phyloP scores from a whole-genome alignment of 768 basidiomycete genomes.

The Trichaptum fuscoviolaceum region DNA sequence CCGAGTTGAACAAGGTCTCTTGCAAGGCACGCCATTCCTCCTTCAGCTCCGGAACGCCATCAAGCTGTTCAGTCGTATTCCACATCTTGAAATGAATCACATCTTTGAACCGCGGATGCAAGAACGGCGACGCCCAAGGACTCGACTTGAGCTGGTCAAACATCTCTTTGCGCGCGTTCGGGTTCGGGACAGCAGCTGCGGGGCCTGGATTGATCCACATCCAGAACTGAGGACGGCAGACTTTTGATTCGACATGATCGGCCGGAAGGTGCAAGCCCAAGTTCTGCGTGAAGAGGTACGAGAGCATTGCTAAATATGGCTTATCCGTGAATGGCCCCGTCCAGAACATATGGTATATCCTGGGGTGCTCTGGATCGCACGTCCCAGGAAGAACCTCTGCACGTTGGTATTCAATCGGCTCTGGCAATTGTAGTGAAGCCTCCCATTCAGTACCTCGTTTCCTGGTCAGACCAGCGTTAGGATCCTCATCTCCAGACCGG shows the following conservation, averaged over 20 bases:
- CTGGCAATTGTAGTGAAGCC: slow-evolving; percentile 41
- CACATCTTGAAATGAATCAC: slow-evolving; percentile 94
- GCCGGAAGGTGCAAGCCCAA: slow-evolving; percentile 67
- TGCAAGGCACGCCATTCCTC: slow-evolving; percentile 82
- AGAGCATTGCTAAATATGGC: slow-evolving; percentile 91
- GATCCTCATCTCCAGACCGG: slow-evolving; percentile 33
- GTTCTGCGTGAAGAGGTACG: slow-evolving; percentile 96
- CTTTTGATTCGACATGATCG: slow-evolving; percentile 38
- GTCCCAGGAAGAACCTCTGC: slow-evolving; percentile 51
- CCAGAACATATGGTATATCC: slow-evolving; percentile 99
- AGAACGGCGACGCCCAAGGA: slow-evolving; percentile 93
- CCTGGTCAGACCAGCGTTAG: slow-evolving; percentile 51
- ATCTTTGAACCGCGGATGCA: slow-evolving; percentile 88
- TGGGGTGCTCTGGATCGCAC: slow-evolving; percentile 82
- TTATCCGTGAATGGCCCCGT: slow-evolving; percentile 98
- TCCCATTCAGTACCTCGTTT: slow-evolving; percentile 64
- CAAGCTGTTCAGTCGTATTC: slow-evolving; percentile 97
- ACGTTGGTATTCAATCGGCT: slow-evolving; percentile 48
- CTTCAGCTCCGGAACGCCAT: slow-evolving; percentile 83
- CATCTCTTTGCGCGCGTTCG: slow-evolving; percentile 78
- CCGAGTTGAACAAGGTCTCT: slow-evolving; percentile 82
- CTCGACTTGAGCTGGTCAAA: slow-evolving; percentile 73
- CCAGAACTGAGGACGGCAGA: slow-evolving; percentile 93
- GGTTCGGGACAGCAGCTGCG: slow-evolving; percentile 84
- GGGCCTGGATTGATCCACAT: slow-evolving; percentile 99